Evolutionary conservation across 1,284 basidiomycete species (phyloP), one percentile per base, ranked within the genome.

Genomic region (Puccinia triticina): DNA sequence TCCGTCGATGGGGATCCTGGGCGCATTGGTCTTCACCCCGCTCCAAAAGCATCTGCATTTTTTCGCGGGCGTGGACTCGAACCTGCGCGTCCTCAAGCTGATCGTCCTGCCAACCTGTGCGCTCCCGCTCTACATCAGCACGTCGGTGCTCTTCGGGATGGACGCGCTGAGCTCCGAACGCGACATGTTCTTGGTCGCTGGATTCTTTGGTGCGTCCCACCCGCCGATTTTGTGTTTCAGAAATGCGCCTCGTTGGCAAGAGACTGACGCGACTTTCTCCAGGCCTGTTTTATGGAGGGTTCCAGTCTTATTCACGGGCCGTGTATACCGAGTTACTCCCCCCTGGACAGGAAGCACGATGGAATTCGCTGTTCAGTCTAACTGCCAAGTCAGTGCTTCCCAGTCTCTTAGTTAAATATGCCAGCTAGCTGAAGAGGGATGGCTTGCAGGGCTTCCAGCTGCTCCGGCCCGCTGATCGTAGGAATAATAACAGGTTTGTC

Each of bases 241-340:
- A n/a, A n/a, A n/a, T n/a, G n/a, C n/a, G n/a, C n/a, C n/a, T n/a
- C n/a, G n/a, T n/a, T n/a, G n/a, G n/a, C n/a, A n/a, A n/a, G n/a
- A n/a, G n/a, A n/a, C n/a, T n/a, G n/a, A n/a, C n/a, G n/a, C n/a
- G 32, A 46, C 21, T 18, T 67, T 7, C 1, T 34, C 21, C 43
- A 77, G 76, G 76, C 48, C 21, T 77, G 16, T 67, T 77, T 46
- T 77, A 77, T 67, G 76, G 76, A 18, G 76, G 61, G 0, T 77
- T 77, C 46, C 76, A 77, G 37, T 77, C 76, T 23, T 77, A 77
- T 67, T 77, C 76, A 29, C 11, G 76, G 34, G 29, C 61, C 1
- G 76, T 77, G 32, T 77, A 66, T 53, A 77, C 76, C 10, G 43
- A 77, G 61, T 67, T 77, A 77, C 12, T 77, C 37, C 76, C 76